Percentiles rank a stretch among this genome's conserved stretches.
Evolutionary conservation across 768 basidiomycete species (phyloP).

Genomic region (Leucocoprinus sp.): DNA sequence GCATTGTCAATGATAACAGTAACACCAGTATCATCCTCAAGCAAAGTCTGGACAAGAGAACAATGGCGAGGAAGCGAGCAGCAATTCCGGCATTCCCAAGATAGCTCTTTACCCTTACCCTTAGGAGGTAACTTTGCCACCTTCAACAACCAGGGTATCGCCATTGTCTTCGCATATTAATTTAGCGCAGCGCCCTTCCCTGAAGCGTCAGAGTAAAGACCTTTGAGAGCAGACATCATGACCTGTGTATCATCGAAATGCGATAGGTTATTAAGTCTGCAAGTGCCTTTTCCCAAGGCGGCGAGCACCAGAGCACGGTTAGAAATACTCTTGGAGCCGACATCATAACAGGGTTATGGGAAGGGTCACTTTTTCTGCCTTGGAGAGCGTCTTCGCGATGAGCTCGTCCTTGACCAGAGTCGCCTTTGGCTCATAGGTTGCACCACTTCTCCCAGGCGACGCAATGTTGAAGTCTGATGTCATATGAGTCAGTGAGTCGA

Average conservation of each 20-base stretch:
- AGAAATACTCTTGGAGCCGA: conserved; percentile 90
- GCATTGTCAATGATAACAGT: conserved; percentile 96
- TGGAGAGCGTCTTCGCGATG: conserved; percentile 75
- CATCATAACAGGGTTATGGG: conserved; percentile 56
- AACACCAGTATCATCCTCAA: conserved; percentile 29
- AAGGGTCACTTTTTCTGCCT: conserved; percentile 70
- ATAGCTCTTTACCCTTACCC: conserved; percentile 86
- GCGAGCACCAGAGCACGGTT: conserved; percentile 92
- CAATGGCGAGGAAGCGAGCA: conserved; percentile 93
- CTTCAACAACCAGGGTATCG: conserved; percentile 87
- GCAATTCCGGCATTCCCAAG: conserved; percentile 97
- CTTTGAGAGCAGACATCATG: conserved; percentile 89
- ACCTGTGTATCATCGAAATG: conserved; percentile 99
- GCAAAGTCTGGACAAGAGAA: conserved; percentile 62
- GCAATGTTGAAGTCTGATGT: too few species aligned
- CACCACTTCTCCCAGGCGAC: conserved; percentile 85
- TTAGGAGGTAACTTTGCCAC: conserved; percentile 80
- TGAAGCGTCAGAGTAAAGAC: background rate
- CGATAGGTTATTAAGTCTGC: conserved; percentile 80
- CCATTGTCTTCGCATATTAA: conserved; percentile 97
- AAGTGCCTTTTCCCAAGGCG: conserved; percentile 83
- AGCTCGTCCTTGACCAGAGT: conserved; percentile 75
- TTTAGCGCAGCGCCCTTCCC: conserved; percentile 73
- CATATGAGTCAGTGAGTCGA: too few species aligned
- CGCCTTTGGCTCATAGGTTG: conserved; percentile 87